phyloP scores from a whole-genome alignment of 305 asterid genomes.

The Fraxinus nigra region DNA sequence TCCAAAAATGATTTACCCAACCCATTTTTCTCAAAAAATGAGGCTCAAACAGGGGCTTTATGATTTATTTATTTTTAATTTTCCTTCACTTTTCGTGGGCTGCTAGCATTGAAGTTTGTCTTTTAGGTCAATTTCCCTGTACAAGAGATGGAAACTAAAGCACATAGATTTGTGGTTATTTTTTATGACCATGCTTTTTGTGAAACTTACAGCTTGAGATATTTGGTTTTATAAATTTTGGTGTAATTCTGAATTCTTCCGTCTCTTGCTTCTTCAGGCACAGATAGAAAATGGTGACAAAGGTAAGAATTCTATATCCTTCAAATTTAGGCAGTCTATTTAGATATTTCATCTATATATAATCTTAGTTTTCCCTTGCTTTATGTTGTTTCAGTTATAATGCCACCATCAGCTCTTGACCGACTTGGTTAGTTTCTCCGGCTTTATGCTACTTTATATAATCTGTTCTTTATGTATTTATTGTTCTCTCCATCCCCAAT shows the following conservation, averaged over 20 bases:
- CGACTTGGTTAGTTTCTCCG: slow-evolving; percentile 70
- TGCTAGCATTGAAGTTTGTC: neutral
- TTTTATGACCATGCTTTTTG: neutral
- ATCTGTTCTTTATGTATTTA: slow-evolving; percentile 11
- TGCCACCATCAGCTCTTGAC: slow-evolving; percentile 88
- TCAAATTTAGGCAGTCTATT: slow-evolving; percentile 12
- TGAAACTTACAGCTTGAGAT: neutral
- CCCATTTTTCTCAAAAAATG: neutral
- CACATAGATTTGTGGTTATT: neutral
- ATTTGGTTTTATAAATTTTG: neutral
- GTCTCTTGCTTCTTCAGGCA: slow-evolving; percentile 56
- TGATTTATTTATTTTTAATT: neutral
- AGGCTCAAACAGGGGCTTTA: neutral
- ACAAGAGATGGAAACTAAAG: neutral
- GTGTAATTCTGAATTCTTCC: slow-evolving; percentile 30
- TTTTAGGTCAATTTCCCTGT: neutral
- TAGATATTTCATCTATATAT: neutral
- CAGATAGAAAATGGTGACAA: slow-evolving; percentile 96
- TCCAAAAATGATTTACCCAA: neutral
- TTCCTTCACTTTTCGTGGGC: neutral
- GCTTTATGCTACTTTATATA: slow-evolving; percentile 2
- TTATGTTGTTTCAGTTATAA: slow-evolving; percentile 39
- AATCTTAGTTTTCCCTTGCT: slow-evolving; percentile 22
- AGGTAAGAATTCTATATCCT: slow-evolving; percentile 37
- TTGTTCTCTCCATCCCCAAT: neutral